A percentile compares a stretch with the other conserved stretches of the same genome.
phyloP scores from a whole-genome alignment of 495 filamentous ascomycete species.

The Penicillium waksmanii region DNA sequence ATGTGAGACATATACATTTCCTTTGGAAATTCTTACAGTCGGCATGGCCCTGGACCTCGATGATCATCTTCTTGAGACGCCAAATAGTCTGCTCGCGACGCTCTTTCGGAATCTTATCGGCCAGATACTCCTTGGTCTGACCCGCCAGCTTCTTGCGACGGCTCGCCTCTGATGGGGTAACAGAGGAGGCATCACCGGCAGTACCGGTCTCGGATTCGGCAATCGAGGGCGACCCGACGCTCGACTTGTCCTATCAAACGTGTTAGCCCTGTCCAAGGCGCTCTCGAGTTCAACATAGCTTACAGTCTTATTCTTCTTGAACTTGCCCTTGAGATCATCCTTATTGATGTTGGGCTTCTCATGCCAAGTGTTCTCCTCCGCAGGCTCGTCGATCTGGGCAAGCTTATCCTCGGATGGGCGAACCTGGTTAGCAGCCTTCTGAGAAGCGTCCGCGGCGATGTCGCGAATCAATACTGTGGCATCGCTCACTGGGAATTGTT shows the following conservation, averaged over 20 bases:
- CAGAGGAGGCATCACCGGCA: slow-evolving; percentile 15
- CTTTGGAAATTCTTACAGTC: slow-evolving; percentile 63
- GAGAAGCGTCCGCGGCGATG: slow-evolving; percentile 87
- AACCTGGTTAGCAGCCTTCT: slow-evolving; percentile 75
- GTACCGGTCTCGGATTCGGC: slow-evolving; percentile 11
- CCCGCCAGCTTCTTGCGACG: slow-evolving; percentile 38
- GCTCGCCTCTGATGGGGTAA: slow-evolving; percentile 24
- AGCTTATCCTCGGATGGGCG: slow-evolving; percentile 81
- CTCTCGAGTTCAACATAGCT: slow-evolving; percentile 8
- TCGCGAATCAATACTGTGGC: slow-evolving; percentile 81
- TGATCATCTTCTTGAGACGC: slow-evolving; percentile 96
- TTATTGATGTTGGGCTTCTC: slow-evolving; percentile 80
- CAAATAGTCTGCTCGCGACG: slow-evolving; percentile 91
- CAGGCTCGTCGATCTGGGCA: slow-evolving; percentile 75
- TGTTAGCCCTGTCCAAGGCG: slow-evolving; percentile 14
- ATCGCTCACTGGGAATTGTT: slow-evolving; percentile 69
- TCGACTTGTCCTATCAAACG: slow-evolving; percentile 21
- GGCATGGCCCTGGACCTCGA: slow-evolving; percentile 91
- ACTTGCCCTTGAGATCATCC: slow-evolving; percentile 67
- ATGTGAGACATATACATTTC: background rate
- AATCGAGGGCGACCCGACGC: slow-evolving; percentile 13
- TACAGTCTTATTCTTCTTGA: slow-evolving; percentile 66
- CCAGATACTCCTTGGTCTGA: slow-evolving; percentile 71
- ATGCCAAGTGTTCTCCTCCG: slow-evolving; percentile 92
- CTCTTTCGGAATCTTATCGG: slow-evolving; percentile 86